Conservation (phyloP, 257 asterid species). For the Fraxinus pennsylvanica region DNA sequence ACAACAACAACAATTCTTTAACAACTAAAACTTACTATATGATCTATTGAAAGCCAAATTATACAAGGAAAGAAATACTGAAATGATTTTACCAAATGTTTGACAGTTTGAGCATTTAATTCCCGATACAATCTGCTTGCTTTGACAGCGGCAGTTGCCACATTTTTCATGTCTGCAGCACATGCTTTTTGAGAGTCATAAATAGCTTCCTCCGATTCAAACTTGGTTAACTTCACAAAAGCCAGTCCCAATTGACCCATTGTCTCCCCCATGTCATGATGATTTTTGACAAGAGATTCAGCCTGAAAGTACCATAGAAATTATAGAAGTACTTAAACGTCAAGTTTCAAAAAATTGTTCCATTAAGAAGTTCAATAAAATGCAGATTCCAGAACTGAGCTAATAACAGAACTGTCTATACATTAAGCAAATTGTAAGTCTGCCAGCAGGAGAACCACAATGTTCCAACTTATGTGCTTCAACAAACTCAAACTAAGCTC, state of each 20-base stretch:
- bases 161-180: conserved; percentile 85
- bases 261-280: conserved; percentile 97
- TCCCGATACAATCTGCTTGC: conserved; percentile 96
- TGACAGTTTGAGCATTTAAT: conserved; percentile 88
- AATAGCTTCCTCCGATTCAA: conserved; percentile 87
- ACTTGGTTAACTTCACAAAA: conserved; percentile 87
- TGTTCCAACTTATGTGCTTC: not conserved
- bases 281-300: conserved; percentile 87
- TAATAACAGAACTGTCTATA: not conserved
- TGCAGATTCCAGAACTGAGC: not conserved
- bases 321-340: conserved; percentile 16
- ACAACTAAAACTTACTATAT: not conserved
- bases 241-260: conserved; percentile 94
- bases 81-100: conserved; percentile 70
- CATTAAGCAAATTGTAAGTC: not conserved
- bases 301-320: conserved; percentile 53
- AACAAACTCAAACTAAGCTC: not conserved
- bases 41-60: not conserved
- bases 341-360: not conserved
- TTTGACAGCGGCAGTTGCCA: conserved; percentile 95
- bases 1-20: not conserved
- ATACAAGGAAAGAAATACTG: conserved; percentile 16
- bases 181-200: conserved; percentile 81
- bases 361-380: not conserved
- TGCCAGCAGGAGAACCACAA: not conserved